A percentile compares a stretch with the other conserved stretches of the same genome.
These are phyloP conservation scores for Leishmania braziliensis DNA, from an alignment of 208 protist genomes.

Conservation along the genomic window DNA sequence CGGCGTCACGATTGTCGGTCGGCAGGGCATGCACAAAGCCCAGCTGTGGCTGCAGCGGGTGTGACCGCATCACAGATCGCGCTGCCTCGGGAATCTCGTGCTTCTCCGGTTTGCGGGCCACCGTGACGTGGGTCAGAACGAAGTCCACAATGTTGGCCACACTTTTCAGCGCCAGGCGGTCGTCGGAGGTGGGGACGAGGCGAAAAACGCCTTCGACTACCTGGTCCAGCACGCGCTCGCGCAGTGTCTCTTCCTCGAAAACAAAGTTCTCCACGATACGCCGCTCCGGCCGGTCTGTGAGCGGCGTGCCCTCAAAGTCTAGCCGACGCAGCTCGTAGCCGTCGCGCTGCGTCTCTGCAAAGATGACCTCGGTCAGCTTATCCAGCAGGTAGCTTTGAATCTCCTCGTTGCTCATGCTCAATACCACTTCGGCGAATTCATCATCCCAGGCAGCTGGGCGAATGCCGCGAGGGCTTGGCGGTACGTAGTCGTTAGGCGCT, in stretches of 20 bases:
- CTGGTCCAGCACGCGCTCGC: conserved; percentile 83
- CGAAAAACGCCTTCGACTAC: conserved; percentile 90
- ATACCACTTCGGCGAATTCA: conserved; percentile 73
- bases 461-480: conserved; percentile 39
- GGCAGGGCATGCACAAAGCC: conserved; percentile 88
- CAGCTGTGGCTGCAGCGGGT: conserved; percentile 83
- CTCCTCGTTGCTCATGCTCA: conserved; percentile 78
- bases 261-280: conserved; percentile 90
- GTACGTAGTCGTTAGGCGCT: conserved; percentile 49
- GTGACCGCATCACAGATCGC: conserved; percentile 56
- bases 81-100: conserved; percentile 62
- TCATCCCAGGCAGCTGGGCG: conserved; percentile 81
- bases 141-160: conserved; percentile 87
- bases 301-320: conserved; percentile 93
- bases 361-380: conserved; percentile 89
- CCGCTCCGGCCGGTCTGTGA: conserved; percentile 85
- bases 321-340: conserved; percentile 91
- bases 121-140: conserved; percentile 80
- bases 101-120: conserved; percentile 43
- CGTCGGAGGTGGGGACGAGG: conserved; percentile 69
- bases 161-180: conserved; percentile 81
- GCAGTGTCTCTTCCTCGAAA: conserved; percentile 89
- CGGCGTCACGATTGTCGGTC: conserved; percentile 68
- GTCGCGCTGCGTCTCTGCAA: conserved; percentile 85
- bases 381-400: conserved; percentile 71